Conservation (phyloP, 257 asterid genomes). For the Capsicum pubescens region DNA sequence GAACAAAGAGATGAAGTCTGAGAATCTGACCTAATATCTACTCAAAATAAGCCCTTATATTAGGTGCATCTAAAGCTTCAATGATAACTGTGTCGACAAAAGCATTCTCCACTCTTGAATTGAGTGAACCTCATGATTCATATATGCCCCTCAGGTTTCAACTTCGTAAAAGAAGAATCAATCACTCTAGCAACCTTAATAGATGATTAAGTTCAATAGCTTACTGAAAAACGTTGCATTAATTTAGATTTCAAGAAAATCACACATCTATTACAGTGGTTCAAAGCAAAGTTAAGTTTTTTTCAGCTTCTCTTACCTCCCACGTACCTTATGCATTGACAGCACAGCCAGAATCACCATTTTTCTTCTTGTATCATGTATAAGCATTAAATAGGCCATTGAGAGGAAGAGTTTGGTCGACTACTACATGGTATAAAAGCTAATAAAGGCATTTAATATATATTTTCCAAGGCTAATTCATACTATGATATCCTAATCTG, state of each 20-base stretch:
- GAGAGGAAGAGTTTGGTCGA: neutral
- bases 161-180: neutral
- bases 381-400: neutral
- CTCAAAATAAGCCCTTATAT: neutral
- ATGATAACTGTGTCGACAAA: neutral
- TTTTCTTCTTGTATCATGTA: neutral
- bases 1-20: neutral
- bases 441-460: neutral
- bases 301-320: neutral
- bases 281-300: neutral
- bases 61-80: neutral
- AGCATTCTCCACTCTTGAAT: conserved; percentile 12
- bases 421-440: neutral
- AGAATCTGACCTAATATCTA: conserved; percentile 1
- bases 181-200: neutral
- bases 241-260: neutral
- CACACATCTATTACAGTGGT: neutral
- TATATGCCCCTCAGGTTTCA: neutral
- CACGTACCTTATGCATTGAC: neutral
- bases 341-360: neutral
- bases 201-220: neutral
- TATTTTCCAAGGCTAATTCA: neutral
- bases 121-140: neutral
- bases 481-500: neutral
- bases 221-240: neutral